phyloP scores from a whole-genome alignment of 805 yeast genomes.

The Candida pseudoglaebosa region DNA sequence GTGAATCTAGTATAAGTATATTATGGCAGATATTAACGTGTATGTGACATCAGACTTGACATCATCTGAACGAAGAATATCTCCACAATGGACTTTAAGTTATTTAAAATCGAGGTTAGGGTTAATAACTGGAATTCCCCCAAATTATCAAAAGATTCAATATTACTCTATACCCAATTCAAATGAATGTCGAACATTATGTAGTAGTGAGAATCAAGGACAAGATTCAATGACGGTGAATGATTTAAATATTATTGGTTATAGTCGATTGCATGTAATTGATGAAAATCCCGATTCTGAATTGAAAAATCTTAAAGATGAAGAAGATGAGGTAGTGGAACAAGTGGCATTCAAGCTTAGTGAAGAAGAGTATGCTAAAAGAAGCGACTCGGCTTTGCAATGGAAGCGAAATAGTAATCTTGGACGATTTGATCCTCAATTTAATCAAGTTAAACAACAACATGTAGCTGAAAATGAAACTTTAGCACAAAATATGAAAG shows the following conservation, averaged over 20 bases:
- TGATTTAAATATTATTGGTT: conserved; percentile 29
- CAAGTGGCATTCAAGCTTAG: conserved; percentile 45
- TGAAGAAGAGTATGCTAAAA: conserved; percentile 57
- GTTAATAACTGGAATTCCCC: conserved; percentile 70
- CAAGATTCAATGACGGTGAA: conserved; percentile 17
- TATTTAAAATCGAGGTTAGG: conserved; percentile 56
- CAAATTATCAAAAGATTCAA: conserved; percentile 48
- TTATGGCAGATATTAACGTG: conserved; percentile 44
- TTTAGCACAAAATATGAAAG: conserved; percentile 23
- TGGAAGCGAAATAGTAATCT: conserved; percentile 72
- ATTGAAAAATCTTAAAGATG: conserved; percentile 32
- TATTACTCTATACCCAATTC: conserved; percentile 40
- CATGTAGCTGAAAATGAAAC: conserved; percentile 27
- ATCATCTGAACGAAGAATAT: conserved; percentile 64
- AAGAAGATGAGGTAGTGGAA: conserved; percentile 19
- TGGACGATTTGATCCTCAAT: conserved; percentile 69
- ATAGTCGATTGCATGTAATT: conserved; percentile 53
- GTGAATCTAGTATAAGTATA: background rate
- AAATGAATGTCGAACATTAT: conserved; percentile 28
- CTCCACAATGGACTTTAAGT: conserved; percentile 56
- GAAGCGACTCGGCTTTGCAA: conserved; percentile 59
- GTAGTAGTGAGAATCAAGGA: conserved; percentile 12
- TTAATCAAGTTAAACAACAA: conserved; percentile 23
- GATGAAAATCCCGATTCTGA: conserved; percentile 54
- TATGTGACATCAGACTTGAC: conserved; percentile 63